phyloP scores from a whole-genome alignment of 2,329 filamentous ascomycete species.

The Arachnomyces sp. region DNA sequence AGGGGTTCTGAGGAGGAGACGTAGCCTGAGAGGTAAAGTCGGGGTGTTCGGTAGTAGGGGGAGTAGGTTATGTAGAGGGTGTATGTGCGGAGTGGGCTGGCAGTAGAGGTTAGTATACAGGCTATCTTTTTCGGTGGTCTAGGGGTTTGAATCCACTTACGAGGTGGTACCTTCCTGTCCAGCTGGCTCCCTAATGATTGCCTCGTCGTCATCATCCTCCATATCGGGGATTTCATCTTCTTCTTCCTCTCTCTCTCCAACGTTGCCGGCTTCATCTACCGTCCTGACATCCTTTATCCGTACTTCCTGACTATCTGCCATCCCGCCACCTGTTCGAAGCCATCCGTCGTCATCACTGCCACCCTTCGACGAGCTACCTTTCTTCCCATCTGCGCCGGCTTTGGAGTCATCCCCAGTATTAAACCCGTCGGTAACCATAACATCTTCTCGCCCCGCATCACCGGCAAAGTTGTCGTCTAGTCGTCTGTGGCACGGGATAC shows the following conservation, averaged over 20 bases:
- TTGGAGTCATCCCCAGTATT: slow-evolving; percentile 26
- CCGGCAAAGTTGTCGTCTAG: slow-evolving; percentile 91
- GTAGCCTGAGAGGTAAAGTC: slow-evolving; percentile 91
- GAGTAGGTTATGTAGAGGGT: slow-evolving; percentile 98
- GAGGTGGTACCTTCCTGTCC: slow-evolving; percentile 42
- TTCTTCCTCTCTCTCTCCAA: slow-evolving; percentile 61
- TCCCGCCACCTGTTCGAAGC: slow-evolving; percentile 74
- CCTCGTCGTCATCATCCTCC: slow-evolving; percentile 95
- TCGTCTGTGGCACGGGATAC: slow-evolving; percentile 85
- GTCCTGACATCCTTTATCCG: slow-evolving; percentile 75
- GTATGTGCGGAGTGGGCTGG: slow-evolving; percentile 79
- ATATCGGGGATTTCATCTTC: slow-evolving; percentile 89
- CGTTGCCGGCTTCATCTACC: slow-evolving; percentile 79
- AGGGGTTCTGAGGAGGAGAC: slow-evolving; percentile 69
- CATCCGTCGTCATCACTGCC: slow-evolving; percentile 72
- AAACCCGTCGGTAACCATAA: slow-evolving; percentile 72
- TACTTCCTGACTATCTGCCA: slow-evolving; percentile 56
- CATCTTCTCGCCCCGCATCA: slow-evolving; percentile 76
- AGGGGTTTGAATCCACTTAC: slow-evolving; percentile 35
- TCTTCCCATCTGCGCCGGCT: slow-evolving; percentile 29
- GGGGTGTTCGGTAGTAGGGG: slow-evolving; percentile 90
- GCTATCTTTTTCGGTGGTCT: neutral
- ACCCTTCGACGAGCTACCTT: slow-evolving; percentile 13
- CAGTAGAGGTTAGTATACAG: slow-evolving; percentile 6
- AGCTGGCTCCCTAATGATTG: slow-evolving; percentile 74